Conservation (phyloP, 2,329 filamentous ascomycete genomes). For the Fusarium sulawesiense region DNA sequence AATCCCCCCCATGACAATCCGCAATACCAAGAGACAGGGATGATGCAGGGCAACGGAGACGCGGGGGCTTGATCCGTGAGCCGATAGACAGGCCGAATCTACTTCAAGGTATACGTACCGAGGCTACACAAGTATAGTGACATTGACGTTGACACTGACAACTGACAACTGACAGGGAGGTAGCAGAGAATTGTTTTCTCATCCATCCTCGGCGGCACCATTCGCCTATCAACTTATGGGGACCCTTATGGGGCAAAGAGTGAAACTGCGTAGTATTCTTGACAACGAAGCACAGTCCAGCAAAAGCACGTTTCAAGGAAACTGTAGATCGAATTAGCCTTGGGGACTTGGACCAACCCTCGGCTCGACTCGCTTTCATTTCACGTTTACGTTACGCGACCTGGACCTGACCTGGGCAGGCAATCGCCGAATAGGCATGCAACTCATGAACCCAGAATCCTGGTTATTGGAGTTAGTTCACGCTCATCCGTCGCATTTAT, state of each 20-base stretch:
- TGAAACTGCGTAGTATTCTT: slow-evolving; percentile 1
- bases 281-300: background rate
- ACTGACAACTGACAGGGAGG: slow-evolving; percentile 13
- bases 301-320: slow-evolving; percentile 11
- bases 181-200: slow-evolving; percentile 5
- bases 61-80: slow-evolving; percentile 27
- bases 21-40: slow-evolving; percentile 4
- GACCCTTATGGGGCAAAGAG: slow-evolving; percentile 7
- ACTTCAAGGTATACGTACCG: background rate
- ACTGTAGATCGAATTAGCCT: background rate
- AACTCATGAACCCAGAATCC: slow-evolving; percentile 18
- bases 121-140: slow-evolving; percentile 11
- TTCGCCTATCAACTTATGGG: slow-evolving; percentile 6
- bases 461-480: slow-evolving; percentile 8
- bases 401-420: slow-evolving; percentile 10
- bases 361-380: background rate
- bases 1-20: slow-evolving; percentile 7
- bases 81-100: slow-evolving; percentile 8
- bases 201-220: slow-evolving; percentile 6
- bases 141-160: slow-evolving; percentile 10
- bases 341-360: background rate
- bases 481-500: background rate
- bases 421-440: slow-evolving; percentile 21
- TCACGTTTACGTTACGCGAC: slow-evolving; percentile 11
- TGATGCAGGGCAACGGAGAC: slow-evolving; percentile 18